Evolutionary conservation across 1,139 yeast species (phyloP).

Genomic region (Blastobotrys indianensis): DNA sequence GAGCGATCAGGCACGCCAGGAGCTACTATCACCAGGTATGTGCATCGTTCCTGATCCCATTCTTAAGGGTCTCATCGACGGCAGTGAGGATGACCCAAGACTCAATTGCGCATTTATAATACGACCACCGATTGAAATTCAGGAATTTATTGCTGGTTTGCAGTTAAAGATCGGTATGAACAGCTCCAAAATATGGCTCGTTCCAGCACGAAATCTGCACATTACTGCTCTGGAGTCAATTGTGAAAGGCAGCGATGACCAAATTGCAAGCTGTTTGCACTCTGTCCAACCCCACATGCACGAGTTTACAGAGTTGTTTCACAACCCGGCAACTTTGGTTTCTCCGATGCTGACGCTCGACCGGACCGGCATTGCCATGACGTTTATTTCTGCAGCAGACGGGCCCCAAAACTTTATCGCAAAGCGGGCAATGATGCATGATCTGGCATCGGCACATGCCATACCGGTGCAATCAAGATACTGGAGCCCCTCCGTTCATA

Average conservation of each 20-base stretch:
- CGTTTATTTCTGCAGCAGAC: not conserved
- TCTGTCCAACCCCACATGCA: not conserved
- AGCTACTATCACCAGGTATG: not conserved
- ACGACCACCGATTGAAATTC: not conserved
- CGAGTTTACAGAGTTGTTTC: not conserved
- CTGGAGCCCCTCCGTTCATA: conserved; percentile 7
- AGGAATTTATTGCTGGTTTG: not conserved
- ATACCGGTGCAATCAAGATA: not conserved
- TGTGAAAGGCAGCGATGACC: not conserved
- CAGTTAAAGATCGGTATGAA: not conserved
- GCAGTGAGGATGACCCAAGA: conserved; percentile 1
- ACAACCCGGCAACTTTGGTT: not conserved
- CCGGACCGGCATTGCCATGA: conserved; percentile 5
- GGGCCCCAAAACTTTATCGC: not conserved
- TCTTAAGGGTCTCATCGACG: not conserved
- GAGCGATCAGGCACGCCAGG: not conserved
- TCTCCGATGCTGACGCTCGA: conserved; percentile 3
- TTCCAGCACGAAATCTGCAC: not conserved
- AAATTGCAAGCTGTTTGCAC: not conserved
- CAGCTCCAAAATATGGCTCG: not conserved
- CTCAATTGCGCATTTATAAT: not conserved
- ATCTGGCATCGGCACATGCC: not conserved
- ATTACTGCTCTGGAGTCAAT: not conserved
- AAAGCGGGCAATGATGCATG: not conserved
- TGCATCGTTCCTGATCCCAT: conserved; percentile 1